phyloP scores from a whole-genome alignment of 164 flowering plant genomes.

The Stephania japonica region DNA sequence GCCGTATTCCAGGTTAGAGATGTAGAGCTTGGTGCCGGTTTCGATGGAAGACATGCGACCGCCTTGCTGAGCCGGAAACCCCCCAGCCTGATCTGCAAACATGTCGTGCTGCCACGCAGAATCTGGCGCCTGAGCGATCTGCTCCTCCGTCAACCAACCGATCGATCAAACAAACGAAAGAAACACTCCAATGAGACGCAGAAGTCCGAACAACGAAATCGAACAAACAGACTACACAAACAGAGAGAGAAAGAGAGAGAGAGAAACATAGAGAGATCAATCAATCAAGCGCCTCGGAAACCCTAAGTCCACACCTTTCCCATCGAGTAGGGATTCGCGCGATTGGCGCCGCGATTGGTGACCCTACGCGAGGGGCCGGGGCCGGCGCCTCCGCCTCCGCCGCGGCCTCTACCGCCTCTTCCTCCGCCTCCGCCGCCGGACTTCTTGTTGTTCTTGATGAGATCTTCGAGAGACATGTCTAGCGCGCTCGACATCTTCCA shows the following conservation, averaged over 20 bases:
- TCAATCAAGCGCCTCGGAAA: conserved; percentile 8
- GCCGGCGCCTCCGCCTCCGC: conserved; percentile 31
- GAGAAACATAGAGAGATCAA: neutral
- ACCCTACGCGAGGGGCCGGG: conserved; percentile 72
- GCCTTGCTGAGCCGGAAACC: conserved; percentile 21
- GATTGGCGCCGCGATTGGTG: conserved; percentile 53
- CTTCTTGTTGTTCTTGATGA: conserved; percentile 69
- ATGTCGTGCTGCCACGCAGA: conserved; percentile 72
- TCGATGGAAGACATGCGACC: conserved; percentile 56
- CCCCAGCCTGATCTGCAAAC: conserved; percentile 47
- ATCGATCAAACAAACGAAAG: conserved; percentile 6
- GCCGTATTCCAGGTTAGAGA: conserved; percentile 78
- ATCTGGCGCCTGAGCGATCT: conserved; percentile 56
- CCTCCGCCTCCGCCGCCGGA: conserved; percentile 35
- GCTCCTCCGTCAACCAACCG: neutral
- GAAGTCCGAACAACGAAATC: conserved; percentile 2
- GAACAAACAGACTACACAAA: neutral
- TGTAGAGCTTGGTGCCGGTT: conserved; percentile 84
- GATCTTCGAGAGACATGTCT: conserved; percentile 85
- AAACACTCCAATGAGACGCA: conserved; percentile 8
- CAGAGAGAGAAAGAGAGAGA: neutral
- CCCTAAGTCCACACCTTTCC: conserved; percentile 41
- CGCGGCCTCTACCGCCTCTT: conserved; percentile 24
- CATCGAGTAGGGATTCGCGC: conserved; percentile 53
- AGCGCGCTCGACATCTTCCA: conserved; percentile 50